Base-by-base conservation (phyloP, 768 basidiomycete species). In the Naganishia vishniacii region DNA sequence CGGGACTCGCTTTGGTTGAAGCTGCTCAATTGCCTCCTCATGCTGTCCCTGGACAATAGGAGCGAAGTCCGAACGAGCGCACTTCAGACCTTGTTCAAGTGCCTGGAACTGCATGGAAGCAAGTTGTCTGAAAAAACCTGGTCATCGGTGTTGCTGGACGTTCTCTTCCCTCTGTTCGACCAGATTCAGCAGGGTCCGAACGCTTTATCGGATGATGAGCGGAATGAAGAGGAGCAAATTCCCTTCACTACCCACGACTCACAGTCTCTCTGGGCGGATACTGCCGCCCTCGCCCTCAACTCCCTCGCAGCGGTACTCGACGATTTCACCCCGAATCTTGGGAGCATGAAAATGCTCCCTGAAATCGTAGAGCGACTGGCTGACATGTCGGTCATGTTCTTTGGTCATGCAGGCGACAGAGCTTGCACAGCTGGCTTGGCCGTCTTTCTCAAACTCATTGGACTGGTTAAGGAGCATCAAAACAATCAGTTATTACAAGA, bases 61-160 rank as follows among this genome's bases (percentile, higher is more conserved):
- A 85, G 87, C 20, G 93, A 99, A 73, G 91, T 94, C 0, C 84
- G 93, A 18, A 88, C 88, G 68, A 91, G 91, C 0, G 92, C 94
- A 11, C 93, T 97, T 47, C 92, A 95, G 77, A 97, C 93, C 1
- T 75, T 99, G 59, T 98, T 95, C 79, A 83, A 93, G 49, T 89
- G 91, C 1, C 84, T 97, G 79, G 91, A 94, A 76, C 81, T 97
- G 11, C 97, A 99, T 72, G 94, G 94, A 1, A 85, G 86, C 8
- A 89, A 87, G 0, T 80, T 99, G 53, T 88, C 86, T 70, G 73
- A 82, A 41, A 85, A 85, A 6, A 88, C 88, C 0, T 99, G 94
- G 94, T 20, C 48, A 6, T 18, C 40, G 11, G 48, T 66, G 13
- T 8, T 59, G 42, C 84, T 88, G 44, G 84, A 89, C 59, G 91